Base-by-base conservation (phyloP, 768 basidiomycete species). In the Guyanaporus albipodus region DNA sequence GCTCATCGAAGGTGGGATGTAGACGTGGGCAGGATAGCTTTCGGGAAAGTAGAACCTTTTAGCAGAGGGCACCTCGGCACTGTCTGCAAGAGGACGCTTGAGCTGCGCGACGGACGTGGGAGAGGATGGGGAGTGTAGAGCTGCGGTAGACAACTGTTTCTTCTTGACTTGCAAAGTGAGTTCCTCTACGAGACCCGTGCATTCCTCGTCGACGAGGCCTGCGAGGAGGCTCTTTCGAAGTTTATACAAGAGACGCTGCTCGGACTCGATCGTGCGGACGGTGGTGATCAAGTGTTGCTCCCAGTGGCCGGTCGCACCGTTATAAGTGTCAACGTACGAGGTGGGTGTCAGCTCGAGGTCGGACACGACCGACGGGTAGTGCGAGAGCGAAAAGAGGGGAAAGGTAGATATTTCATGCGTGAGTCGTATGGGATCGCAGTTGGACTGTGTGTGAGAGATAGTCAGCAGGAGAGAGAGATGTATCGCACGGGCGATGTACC, bases 221-320 rank as follows among this genome's bases (percentile, higher is more conserved):
- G 81, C 74, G 0, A 85, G 65, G 6, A 86, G 71, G 52, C 74
- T 77, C 59, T 77, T 77, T 10, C 85, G 71, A 9, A 77, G 65
- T 49, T 79, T 75, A 64, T 83, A 86, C 8, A 87, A 62, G 26
- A 86, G 61, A 24, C 83, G 70, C 51, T 85, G 82, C 50, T 81
- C 80, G 1, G 70, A 72, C 37, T 74, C 73, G 33, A 86, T 78
- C 29, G 78, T 57, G 28, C 82, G 75, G 4, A 85, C 82, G 14
- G 78, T 74, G 32, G 70, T 70, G 48, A 82, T 73, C 31, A 74
- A 70, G 55, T 85, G 82, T 49, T 85, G 83, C 42, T 84, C 83
- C 85, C 85, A 87, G 44, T 81, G 75, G 0, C 74, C 69, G 0
- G 79, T 73, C 2, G 58, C 49, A 8, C 73, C 69, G 46, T 80